Percentiles rank a stretch among this genome's conserved stretches.
Conservation (phyloP, 805 yeast species). For the Metschnikowia vanudenii region DNA sequence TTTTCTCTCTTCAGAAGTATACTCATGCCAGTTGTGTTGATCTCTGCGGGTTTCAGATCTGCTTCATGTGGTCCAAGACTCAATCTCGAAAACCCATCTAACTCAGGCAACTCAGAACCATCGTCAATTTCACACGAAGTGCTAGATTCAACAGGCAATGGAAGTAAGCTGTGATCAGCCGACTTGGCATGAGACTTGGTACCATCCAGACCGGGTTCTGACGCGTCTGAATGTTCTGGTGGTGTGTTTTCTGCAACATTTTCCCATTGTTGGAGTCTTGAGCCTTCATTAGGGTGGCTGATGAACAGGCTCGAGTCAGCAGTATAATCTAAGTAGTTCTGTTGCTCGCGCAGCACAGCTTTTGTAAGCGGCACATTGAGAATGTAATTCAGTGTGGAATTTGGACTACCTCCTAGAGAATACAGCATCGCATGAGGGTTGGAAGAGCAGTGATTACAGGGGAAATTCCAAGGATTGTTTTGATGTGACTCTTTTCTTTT, state of each 20-base stretch:
- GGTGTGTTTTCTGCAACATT: background rate
- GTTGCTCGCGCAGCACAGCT: background rate
- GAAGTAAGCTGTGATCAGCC: background rate
- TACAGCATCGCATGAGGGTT: slow-evolving; percentile 6
- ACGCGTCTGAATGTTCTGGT: slow-evolving; percentile 6
- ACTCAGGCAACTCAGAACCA: background rate
- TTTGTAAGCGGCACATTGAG: background rate
- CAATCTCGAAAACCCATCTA: slow-evolving; percentile 1
- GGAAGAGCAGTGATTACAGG: background rate
- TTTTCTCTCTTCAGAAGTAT: too few species aligned
- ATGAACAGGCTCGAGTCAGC: slow-evolving; percentile 22
- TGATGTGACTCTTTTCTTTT: background rate
- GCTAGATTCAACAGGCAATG: background rate
- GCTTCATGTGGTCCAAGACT: background rate
- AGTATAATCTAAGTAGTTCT: slow-evolving; percentile 5
- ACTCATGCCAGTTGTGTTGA: too few species aligned
- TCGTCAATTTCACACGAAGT: background rate
- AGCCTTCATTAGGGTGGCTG: slow-evolving; percentile 12
- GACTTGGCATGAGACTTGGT: background rate
- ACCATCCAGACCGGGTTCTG: background rate
- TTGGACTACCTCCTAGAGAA: background rate
- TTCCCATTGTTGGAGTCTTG: background rate
- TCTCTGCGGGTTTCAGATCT: slow-evolving; percentile 1
- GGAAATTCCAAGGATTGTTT: background rate
- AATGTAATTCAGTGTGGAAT: background rate